Conservation (phyloP, 805 yeast genomes). For the Myxozyma lipomycoides region DNA sequence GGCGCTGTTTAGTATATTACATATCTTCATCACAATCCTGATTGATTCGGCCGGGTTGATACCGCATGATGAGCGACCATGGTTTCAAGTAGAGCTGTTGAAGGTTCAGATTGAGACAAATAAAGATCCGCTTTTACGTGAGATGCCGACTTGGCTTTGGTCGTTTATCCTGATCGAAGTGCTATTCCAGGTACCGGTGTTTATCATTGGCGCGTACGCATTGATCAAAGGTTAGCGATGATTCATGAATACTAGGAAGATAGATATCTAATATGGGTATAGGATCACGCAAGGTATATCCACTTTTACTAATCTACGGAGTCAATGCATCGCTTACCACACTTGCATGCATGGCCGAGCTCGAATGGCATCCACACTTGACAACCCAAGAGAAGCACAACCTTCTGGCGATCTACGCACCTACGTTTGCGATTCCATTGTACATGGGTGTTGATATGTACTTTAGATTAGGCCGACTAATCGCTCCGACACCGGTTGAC, state of each 20-base stretch:
- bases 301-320: conserved; percentile 61
- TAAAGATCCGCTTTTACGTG: conserved; percentile 63
- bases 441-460: conserved; percentile 48
- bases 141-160: conserved; percentile 68
- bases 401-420: conserved; percentile 55
- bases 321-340: conserved; percentile 82
- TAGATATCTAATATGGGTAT: conserved; percentile 8
- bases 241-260: conserved; percentile 3
- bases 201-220: conserved; percentile 44
- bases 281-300: conserved; percentile 35
- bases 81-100: conserved; percentile 48
- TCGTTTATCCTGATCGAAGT: conserved; percentile 70
- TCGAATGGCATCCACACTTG: conserved; percentile 18
- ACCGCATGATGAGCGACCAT: conserved; percentile 44
- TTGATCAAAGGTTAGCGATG: conserved; percentile 38
- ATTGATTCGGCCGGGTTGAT: conserved; percentile 72
- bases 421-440: conserved; percentile 67
- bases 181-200: conserved; percentile 74
- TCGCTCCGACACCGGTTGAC: not conserved
- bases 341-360: conserved; percentile 52
- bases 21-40: conserved; percentile 68
- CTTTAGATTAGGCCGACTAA: conserved; percentile 25
- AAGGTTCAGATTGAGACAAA: conserved; percentile 59
- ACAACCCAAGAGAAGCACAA: conserved; percentile 35
- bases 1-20: conserved; percentile 47